Conservation (phyloP, 306 rosid genomes). For the Crotalaria pallida region DNA sequence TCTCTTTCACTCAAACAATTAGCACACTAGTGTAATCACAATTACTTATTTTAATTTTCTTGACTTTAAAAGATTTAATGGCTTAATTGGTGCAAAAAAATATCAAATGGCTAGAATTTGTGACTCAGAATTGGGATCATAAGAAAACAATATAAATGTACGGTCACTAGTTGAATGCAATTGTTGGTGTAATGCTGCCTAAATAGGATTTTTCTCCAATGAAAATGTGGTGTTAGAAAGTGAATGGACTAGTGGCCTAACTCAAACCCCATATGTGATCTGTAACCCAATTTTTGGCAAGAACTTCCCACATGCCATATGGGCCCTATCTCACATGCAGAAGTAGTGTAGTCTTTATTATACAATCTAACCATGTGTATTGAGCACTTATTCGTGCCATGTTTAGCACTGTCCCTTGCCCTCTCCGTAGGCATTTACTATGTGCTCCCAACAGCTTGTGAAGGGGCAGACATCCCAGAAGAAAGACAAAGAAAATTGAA, state of each 20-base stretch:
- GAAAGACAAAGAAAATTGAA: conserved; percentile 17
- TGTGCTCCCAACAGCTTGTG: conserved; percentile 2
- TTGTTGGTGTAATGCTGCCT: background rate
- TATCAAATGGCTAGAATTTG: too few relatives aligned
- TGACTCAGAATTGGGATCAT: too few relatives aligned
- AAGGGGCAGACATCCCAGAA: background rate
- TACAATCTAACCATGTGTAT: conserved; percentile 37
- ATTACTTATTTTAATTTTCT: too few relatives aligned
- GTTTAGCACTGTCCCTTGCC: conserved; percentile 26
- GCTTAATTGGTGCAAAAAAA: too few relatives aligned
- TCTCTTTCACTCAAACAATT: too few relatives aligned
- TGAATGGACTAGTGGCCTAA: conserved; percentile 28
- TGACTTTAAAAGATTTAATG: too few relatives aligned
- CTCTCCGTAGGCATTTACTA: conserved; percentile 33
- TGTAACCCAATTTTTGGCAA: conserved; percentile 17
- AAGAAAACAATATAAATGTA: too few relatives aligned
- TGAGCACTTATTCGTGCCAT: conserved; percentile 15
- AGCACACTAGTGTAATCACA: too few relatives aligned
- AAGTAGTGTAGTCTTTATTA: conserved; percentile 12
- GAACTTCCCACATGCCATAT: conserved; percentile 35
- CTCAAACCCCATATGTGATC: conserved; percentile 26
- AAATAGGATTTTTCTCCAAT: background rate
- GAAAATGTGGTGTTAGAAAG: conserved; percentile 17
- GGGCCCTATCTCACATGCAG: conserved; percentile 46
- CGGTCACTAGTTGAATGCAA: background rate